Evolutionary conservation across 441 rosid species (phyloP).

Genomic region (Monsonia emarginata): DNA sequence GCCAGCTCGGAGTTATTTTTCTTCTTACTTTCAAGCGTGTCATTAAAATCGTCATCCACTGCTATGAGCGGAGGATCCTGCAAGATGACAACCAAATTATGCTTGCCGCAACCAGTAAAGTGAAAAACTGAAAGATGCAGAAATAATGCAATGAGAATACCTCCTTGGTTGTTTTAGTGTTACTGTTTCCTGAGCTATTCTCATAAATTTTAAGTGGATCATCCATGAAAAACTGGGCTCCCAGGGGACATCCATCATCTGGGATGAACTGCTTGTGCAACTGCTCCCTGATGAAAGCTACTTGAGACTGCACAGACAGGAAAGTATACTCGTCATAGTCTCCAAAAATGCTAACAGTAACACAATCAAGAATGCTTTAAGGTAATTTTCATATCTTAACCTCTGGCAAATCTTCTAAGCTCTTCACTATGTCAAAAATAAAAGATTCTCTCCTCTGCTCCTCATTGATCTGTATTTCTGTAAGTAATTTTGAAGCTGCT

Average conservation of each 20-base stretch:
- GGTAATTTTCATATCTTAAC: conserved; percentile 37
- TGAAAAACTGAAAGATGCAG: conserved; percentile 5
- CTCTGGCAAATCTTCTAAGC: conserved; percentile 47
- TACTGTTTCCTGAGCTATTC: conserved; percentile 28
- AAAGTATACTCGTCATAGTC: neutral
- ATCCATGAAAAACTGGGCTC: conserved; percentile 47
- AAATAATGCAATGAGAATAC: conserved; percentile 14
- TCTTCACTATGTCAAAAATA: conserved; percentile 56
- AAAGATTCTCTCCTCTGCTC: conserved; percentile 53
- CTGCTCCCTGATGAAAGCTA: conserved; percentile 40
- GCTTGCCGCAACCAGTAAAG: neutral
- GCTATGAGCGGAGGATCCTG: conserved; percentile 29
- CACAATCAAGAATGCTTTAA: neutral
- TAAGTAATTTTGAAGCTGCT: conserved; percentile 49
- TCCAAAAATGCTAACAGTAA: neutral
- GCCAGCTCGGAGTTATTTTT: conserved; percentile 23
- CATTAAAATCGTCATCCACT: conserved; percentile 39
- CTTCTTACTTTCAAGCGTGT: conserved; percentile 29
- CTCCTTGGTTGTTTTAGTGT: conserved; percentile 24
- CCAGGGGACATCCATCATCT: conserved; percentile 71
- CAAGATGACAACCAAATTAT: conserved; percentile 19
- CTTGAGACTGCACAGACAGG: conserved; percentile 41
- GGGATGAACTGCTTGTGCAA: conserved; percentile 64
- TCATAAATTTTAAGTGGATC: conserved; percentile 31
- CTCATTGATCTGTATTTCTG: conserved; percentile 40